These are phyloP conservation scores for Dothiorella sarmentorum DNA, from an alignment of 2,329 filamentous ascomycete genomes.

Conservation along the genomic window DNA sequence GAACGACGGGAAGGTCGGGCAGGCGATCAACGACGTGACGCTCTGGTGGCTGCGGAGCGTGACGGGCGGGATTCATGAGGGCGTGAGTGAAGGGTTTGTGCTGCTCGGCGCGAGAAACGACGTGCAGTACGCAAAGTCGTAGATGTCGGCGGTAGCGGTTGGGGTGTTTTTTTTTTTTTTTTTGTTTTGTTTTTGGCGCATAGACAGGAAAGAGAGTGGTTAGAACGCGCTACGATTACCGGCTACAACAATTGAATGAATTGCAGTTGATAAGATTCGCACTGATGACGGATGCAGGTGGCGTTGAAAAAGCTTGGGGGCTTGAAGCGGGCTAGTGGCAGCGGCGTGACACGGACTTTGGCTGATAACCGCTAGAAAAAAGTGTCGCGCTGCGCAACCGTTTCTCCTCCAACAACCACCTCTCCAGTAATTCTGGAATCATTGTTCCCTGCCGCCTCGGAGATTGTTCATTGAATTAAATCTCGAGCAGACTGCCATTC, in stretches of 20 bases:
- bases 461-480: neutral
- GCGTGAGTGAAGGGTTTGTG: slow-evolving; percentile 53
- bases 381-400: neutral
- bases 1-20: slow-evolving; percentile 63
- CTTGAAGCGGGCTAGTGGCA: neutral
- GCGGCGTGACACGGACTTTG: neutral
- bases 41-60: slow-evolving; percentile 63
- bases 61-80: slow-evolving; percentile 64
- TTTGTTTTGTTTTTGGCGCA: neutral
- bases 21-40: slow-evolving; percentile 53
- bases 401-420: slow-evolving; percentile 13
- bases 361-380: slow-evolving; percentile 5
- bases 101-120: slow-evolving; percentile 4
- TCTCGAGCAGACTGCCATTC: neutral
- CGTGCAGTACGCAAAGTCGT: neutral
- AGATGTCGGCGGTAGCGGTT: neutral
- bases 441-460: no score
- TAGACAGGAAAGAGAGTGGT: neutral
- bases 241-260: neutral
- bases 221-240: neutral
- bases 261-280: neutral
- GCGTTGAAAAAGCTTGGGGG: neutral
- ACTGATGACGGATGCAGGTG: neutral
- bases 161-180: neutral
- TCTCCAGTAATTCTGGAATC: slow-evolving; percentile 18